Base-by-base conservation (phyloP, 306 rosid genomes). In the Prosopis cineraria region DNA sequence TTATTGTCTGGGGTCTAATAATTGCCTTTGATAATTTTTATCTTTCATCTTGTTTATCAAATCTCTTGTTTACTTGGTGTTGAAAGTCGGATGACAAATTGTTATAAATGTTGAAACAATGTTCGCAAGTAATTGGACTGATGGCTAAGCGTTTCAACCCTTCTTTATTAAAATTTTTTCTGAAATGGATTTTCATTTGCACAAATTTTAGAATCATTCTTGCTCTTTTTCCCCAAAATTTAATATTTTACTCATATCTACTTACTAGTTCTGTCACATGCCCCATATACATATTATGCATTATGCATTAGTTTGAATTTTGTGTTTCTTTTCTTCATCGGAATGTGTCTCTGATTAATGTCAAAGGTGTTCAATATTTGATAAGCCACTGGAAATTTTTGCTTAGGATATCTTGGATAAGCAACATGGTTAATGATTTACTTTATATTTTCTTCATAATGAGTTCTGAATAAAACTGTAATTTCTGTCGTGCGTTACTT, bases 291-390 rank as follows among this genome's bases (percentile, higher is more conserved):
- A 47, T 36, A 68, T 78, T 63, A n/a, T 24, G 31, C 70, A 62
- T 76, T 58, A 22, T 13, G 31, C 62, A 20, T 19, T 37, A 20
- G 33, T 70, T 47, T 40, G 47, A 64, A 74, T 64, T 39, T 24
- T n/a, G 37, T 27, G 2, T 78, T 81, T 70, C 39, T 67, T 74
- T 67, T 52, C 44, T 11, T 43, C 62, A 10, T 7, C 19, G 31
- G 70, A 60, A 34, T 9, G 27, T 2, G 12, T 67, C 69, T 77
- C 36, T 73, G 64, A 68, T 84, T 80, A 53, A 31, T 53, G 56
- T 74, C 69, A 62, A 63, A 53, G 68, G 30, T 37, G 55, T 60
- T 62, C 12, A 29, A 41, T 24, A 59, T 65, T 55, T 85, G 75
- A 39, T 85, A 76, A 20, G 74, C 12, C 5, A 9, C n/a, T 44